Evolutionary conservation across 2,329 filamentous ascomycete species (phyloP), one percentile per base, ranked within the genome.

Genomic region (Annulohypoxylon truncatum): DNA sequence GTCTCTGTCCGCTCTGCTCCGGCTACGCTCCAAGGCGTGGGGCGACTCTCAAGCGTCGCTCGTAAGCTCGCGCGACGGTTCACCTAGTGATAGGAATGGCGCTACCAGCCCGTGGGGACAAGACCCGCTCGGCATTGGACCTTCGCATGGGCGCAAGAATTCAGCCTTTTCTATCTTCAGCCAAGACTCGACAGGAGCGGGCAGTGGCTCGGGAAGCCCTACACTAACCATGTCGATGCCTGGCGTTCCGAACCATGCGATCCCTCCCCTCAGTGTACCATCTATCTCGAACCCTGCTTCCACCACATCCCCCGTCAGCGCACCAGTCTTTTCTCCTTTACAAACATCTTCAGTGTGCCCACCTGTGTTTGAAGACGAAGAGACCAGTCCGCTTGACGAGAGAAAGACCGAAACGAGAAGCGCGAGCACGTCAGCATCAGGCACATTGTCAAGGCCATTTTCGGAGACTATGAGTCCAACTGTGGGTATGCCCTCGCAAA

Each of bases 41-140:
- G 93, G 93, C 22, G 91, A 92, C 3, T 96, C 92, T 61, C 91
- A 93, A 73, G 89, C 85, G 0, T 95, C 92, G 72, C 79, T 94
- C 4, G 83, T 83, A 54, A 91, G 87, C 68, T 87, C 85, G 42
- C 79, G 84, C 18, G 77, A 78, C 12, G 75, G 74, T 12, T 76
- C 74, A 29, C 73, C 71, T 4, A 75, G 73, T 38, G 75, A 77
- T 60, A 83, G 80, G 1, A 85, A 86, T 22, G 80, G 79, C 53
- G 79, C 82, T 2, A 78, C 75, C 15, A 84, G 82, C 13, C 84
- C 85, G 0, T 79, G 77, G 75, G 72, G 73, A 18, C 78, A 77
- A 52, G 77, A 77, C 12, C 69, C 64, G 9, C 58, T 67, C 35
- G 65, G 64, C 15, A 40, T 69, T 12, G 59, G 61, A 40, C 13